These are phyloP conservation scores for Phialophora expanda DNA, from an alignment of 2,329 filamentous ascomycete genomes.

Conservation along the genomic window DNA sequence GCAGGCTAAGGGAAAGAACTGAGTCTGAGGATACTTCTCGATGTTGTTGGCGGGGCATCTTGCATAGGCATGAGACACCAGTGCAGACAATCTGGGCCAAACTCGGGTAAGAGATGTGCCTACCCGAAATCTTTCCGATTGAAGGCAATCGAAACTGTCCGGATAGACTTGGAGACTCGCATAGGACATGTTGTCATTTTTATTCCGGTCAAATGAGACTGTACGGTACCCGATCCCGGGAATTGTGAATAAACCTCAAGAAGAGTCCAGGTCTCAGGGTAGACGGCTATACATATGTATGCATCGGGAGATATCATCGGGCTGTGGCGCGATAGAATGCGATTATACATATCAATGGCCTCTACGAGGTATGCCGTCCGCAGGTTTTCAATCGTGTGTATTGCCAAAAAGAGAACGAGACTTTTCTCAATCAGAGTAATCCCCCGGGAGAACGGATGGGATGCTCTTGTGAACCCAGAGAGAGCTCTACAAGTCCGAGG, in stretches of 20 bases:
- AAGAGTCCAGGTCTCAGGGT: neutral
- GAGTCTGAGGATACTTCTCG: neutral
- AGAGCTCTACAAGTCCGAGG: too few species aligned
- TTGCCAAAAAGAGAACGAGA: too few species aligned
- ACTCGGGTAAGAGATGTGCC: neutral
- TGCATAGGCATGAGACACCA: neutral
- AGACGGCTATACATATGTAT: neutral
- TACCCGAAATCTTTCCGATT: neutral
- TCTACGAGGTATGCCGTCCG: too few species aligned
- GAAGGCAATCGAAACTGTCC: too few species aligned
- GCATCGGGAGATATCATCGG: neutral
- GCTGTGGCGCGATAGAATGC: neutral
- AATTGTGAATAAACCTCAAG: neutral
- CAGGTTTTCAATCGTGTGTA: neutral
- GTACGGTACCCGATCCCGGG: neutral
- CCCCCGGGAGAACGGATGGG: too few species aligned
- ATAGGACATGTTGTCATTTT: neutral
- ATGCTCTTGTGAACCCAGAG: too few species aligned
- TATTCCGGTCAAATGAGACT: neutral
- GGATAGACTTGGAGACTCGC: neutral
- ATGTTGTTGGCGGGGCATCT: neutral
- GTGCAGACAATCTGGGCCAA: neutral
- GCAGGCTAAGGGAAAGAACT: conserved; percentile 53
- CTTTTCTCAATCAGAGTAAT: too few species aligned
- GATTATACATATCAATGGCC: neutral